A percentile compares a stretch with the other conserved stretches of the same genome.
These are phyloP conservation scores for Pleurotus tuber-regium DNA, from an alignment of 768 basidiomycete genomes.

Conservation along the genomic window DNA sequence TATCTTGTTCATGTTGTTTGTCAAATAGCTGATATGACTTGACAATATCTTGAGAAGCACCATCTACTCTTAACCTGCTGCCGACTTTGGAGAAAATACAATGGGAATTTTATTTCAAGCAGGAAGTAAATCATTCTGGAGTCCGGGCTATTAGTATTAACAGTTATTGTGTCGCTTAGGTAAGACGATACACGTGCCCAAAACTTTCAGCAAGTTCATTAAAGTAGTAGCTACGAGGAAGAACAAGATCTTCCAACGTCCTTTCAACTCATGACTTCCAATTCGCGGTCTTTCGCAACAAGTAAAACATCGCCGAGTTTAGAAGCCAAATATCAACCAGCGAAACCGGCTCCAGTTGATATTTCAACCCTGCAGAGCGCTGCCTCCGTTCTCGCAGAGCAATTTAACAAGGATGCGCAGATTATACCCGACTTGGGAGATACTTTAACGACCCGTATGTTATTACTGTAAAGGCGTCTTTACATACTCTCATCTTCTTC, in stretches of 20 bases:
- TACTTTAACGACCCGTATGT: conserved; percentile 57
- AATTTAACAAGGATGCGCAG: conserved; percentile 70
- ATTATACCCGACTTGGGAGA: conserved; percentile 76
- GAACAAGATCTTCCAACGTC: no score
- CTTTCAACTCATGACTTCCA: conserved; percentile 10
- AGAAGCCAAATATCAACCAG: conserved; percentile 12
- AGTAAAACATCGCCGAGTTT: background rate
- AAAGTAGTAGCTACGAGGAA: no score
- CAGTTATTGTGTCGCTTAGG: background rate
- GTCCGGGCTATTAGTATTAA: no score
- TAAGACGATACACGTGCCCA: no score
- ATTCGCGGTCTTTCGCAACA: conserved; percentile 3
- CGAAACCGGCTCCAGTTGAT: conserved; percentile 47
- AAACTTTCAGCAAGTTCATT: no score
- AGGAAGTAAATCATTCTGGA: no score
- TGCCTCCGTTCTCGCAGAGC: conserved; percentile 63
- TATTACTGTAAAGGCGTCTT: background rate
- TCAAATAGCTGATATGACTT: no score
- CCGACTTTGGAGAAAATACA: no score
- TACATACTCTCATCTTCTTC: conserved; percentile 12
- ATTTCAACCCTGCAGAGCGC: conserved; percentile 63
- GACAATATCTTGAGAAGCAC: no score
- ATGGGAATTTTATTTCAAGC: no score
- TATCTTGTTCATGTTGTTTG: no score
- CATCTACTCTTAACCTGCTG: no score